Evolutionary conservation across 129 eudicot genomes (phyloP).

Genomic region (Helianthus annuus): HanXRQr2.0-SUNRISE NC_035436.2:4115367-4115866

Average conservation of each 20-base stretch:
- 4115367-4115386: too few relatives aligned
- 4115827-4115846: too few relatives aligned
- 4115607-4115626: conserved; percentile 9
- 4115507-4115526: not conserved
- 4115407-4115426: not conserved
- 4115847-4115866: too few relatives aligned
- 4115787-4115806: conserved; percentile 83
- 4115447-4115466: not conserved
- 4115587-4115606: not conserved
- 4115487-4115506: conserved; percentile 1
- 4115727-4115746: conserved; percentile 98
- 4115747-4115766: conserved; percentile 83
- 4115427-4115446: not conserved
- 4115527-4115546: not conserved
- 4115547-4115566: not conserved
- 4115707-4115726: conserved; percentile 68
- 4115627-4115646: conserved; percentile 78
- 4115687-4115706: conserved; percentile 44
- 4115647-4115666: conserved; percentile 75
- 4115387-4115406: not conserved
- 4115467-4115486: not conserved
- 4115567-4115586: not conserved
- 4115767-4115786: conserved; percentile 89
- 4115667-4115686: conserved; percentile 71
- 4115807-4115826: too few relatives aligned